phyloP scores from a whole-genome alignment of 1,284 basidiomycete genomes.

The Cutaneotrichosporon curvatum region DNA sequence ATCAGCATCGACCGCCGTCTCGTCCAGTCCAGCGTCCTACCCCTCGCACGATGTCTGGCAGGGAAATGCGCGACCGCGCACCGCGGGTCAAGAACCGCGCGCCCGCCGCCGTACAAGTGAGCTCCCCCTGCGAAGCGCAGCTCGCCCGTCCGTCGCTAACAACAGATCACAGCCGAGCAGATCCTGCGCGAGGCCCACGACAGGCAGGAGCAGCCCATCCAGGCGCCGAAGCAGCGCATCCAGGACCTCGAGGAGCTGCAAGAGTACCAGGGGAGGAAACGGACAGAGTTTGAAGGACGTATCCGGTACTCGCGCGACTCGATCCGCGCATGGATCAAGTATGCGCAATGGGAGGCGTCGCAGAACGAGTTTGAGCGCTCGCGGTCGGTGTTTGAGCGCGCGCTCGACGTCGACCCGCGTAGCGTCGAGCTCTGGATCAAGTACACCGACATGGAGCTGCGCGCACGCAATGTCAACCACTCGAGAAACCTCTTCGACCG shows the following conservation, averaged over 20 bases:
- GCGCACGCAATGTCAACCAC: conserved; percentile 92
- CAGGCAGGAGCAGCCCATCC: conserved; percentile 82
- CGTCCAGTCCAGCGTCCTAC: neutral
- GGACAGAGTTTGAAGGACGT: conserved; percentile 93
- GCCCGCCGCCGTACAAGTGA: conserved; percentile 78
- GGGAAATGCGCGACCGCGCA: conserved; percentile 45
- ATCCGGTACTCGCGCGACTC: conserved; percentile 71
- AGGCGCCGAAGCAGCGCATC: conserved; percentile 86
- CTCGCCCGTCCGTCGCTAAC: neutral
- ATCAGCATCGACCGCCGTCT: neutral
- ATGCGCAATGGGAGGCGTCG: conserved; percentile 71
- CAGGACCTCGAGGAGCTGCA: conserved; percentile 96
- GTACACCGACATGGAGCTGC: conserved; percentile 98
- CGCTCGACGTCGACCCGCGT: conserved; percentile 87
- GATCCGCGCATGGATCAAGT: conserved; percentile 54
- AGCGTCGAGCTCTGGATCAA: conserved; percentile 86
- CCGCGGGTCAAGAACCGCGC: conserved; percentile 85
- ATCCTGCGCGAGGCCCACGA: conserved; percentile 97
- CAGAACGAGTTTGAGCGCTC: conserved; percentile 93
- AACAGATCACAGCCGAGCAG: conserved; percentile 92
- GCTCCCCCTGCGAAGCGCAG: conserved; percentile 7
- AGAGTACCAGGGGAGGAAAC: conserved; percentile 89
- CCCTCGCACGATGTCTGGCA: conserved; percentile 30
- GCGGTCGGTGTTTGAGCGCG: conserved; percentile 91
- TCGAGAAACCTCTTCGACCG: conserved; percentile 95